Evolutionary conservation across 768 basidiomycete species (phyloP).

Genomic region (Tulasnella sp.): DNA sequence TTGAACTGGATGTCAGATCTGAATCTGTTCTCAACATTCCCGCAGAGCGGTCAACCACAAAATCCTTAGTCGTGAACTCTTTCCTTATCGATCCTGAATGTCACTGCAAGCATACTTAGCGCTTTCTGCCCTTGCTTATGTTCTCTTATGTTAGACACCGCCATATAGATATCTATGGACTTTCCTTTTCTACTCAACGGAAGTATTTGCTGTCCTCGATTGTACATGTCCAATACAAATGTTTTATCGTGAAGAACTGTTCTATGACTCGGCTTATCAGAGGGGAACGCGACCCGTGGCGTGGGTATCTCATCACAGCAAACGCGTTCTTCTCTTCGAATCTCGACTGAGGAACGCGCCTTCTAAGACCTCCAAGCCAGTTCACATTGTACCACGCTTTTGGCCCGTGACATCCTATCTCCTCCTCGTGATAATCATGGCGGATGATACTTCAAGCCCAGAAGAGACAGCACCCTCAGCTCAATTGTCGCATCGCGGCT

Average conservation of each 20-base stretch:
- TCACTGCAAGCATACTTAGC: not conserved
- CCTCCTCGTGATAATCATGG: not conserved
- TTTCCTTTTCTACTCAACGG: not conserved
- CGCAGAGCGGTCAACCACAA: not conserved
- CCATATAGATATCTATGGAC: not conserved
- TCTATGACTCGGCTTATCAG: not conserved
- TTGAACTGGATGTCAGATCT: constrained; percentile 10
- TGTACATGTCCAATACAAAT: not conserved
- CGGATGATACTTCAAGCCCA: not conserved
- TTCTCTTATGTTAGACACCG: not conserved
- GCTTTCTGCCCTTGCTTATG: not conserved
- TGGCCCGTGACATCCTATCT: not conserved
- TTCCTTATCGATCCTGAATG: not conserved
- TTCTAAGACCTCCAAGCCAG: not conserved
- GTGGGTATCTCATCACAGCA: not conserved
- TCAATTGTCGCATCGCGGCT: constrained; percentile 14
- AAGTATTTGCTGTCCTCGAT: not conserved
- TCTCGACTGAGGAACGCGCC: not conserved
- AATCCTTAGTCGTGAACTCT: not conserved
- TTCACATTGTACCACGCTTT: not conserved
- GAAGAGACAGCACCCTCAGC: not conserved
- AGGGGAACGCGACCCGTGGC: not conserved
- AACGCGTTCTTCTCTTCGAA: not conserved
- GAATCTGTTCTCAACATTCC: not conserved
- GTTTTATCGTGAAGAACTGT: not conserved